Conservation (phyloP, 768 basidiomycete genomes). For the Pulveroboletus ravenelii region DNA sequence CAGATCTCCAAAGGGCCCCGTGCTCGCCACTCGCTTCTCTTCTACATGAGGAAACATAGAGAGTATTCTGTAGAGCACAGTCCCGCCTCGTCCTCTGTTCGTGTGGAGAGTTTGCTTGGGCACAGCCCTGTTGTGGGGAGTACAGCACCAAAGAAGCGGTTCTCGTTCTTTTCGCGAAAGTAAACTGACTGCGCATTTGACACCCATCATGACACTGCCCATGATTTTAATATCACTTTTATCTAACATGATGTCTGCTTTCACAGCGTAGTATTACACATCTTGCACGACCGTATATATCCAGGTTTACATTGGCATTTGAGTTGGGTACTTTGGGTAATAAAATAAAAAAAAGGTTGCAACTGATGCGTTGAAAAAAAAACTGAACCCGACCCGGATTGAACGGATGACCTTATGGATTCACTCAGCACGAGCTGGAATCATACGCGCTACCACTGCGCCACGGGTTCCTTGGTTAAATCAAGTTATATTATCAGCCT, state of each 20-base stretch:
- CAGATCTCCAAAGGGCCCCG: constrained; percentile 26
- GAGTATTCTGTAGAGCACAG: constrained; percentile 16
- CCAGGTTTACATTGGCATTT: not conserved
- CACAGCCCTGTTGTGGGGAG: constrained; percentile 3
- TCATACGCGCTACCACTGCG: constrained; percentile 39
- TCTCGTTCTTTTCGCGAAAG: constrained; percentile 30
- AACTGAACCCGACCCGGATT: constrained; percentile 40
- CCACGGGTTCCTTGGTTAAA: constrained; percentile 26
- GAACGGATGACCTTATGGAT: constrained; percentile 46
- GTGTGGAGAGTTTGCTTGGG: constrained; percentile 15
- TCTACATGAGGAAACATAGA: constrained; percentile 29
- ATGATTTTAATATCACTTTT: constrained; percentile 11
- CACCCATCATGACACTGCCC: constrained; percentile 15
- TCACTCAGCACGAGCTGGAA: constrained; percentile 27
- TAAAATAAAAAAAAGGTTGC: not conserved
- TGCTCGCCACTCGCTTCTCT: constrained; percentile 24
- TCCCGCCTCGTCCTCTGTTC: constrained; percentile 22
- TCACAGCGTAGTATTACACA: constrained; percentile 9
- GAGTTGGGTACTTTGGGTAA: not conserved
- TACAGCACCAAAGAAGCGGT: constrained; percentile 22
- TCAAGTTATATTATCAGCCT: too few species aligned
- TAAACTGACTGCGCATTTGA: constrained; percentile 13
- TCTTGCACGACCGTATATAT: constrained; percentile 4
- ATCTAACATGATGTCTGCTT: constrained; percentile 18
- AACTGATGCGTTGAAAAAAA: not conserved